Conservation (phyloP, 2,329 filamentous ascomycete genomes). For the Orbilia brochopaga region DNA sequence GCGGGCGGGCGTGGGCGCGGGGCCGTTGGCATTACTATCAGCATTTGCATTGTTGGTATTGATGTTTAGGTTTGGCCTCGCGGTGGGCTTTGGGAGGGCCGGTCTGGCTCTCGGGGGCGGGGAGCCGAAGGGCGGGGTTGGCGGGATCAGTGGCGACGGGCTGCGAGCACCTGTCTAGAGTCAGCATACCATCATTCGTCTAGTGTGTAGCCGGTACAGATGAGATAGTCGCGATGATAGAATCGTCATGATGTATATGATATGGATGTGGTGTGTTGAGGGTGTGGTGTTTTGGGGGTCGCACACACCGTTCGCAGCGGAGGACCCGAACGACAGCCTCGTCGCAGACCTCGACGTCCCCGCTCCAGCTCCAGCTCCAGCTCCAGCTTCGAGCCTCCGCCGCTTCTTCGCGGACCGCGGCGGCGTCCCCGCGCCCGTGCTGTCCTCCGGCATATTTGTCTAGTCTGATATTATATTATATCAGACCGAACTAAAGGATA, state of each 20-base stretch:
- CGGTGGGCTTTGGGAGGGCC: not conserved
- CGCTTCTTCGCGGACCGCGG: constrained; percentile 39
- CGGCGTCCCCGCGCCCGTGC: constrained; percentile 1
- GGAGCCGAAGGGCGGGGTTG: not conserved
- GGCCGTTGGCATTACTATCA: too few relatives aligned
- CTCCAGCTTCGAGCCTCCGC: constrained; percentile 9
- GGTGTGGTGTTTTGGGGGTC: constrained; percentile 26
- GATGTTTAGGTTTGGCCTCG: too few relatives aligned
- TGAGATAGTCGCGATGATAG: too few relatives aligned
- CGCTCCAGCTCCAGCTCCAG: not conserved
- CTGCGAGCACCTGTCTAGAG: too few relatives aligned
- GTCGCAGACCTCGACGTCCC: not conserved
- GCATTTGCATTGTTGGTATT: too few relatives aligned
- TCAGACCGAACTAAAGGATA: too few relatives aligned
- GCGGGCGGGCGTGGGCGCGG: too few relatives aligned
- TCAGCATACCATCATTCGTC: too few relatives aligned
- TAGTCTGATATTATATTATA: not conserved
- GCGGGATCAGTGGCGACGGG: not conserved
- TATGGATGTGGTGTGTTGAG: constrained; percentile 8
- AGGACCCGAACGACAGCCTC: too few relatives aligned
- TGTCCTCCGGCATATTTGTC: not conserved
- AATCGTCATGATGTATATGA: too few relatives aligned
- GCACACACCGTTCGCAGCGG: constrained; percentile 1
- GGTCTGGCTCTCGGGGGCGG: too few relatives aligned
- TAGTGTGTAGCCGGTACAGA: too few relatives aligned